Evolutionary conservation across 352 stramenopile species (phyloP).

Genomic region (Pythium angustatum): DNA sequence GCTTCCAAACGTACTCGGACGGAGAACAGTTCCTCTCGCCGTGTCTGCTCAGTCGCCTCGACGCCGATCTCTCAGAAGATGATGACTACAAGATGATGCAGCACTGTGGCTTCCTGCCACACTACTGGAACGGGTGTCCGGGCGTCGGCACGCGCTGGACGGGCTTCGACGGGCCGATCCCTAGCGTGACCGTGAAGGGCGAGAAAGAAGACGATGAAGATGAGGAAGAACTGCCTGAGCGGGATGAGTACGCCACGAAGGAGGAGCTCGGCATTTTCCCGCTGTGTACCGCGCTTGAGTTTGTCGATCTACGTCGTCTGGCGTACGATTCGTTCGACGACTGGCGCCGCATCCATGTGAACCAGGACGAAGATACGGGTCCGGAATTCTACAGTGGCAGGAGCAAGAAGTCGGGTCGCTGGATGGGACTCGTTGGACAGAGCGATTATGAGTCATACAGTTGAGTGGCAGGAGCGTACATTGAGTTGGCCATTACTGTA

Average conservation of each 20-base stretch:
- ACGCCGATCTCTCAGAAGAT: not conserved
- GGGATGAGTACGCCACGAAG: not conserved
- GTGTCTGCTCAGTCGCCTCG: slow-evolving; percentile 2
- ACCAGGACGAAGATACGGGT: not conserved
- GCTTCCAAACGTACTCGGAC: slow-evolving; percentile 6
- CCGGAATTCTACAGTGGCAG: slow-evolving; percentile 12
- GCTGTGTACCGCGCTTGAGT: not conserved
- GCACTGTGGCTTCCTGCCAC: slow-evolving; percentile 7
- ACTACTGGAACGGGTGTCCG: not conserved
- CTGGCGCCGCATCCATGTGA: slow-evolving; percentile 13
- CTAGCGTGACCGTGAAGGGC: not conserved
- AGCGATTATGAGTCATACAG: not conserved
- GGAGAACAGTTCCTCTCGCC: slow-evolving; percentile 11
- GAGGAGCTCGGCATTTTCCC: slow-evolving; percentile 1
- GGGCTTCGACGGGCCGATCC: not conserved
- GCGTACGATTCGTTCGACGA: slow-evolving; percentile 16
- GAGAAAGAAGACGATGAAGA: not conserved
- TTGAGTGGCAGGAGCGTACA: no score
- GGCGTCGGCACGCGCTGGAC: slow-evolving; percentile 5
- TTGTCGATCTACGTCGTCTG: not conserved
- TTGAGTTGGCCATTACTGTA: no score
- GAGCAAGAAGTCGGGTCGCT: slow-evolving; percentile 6
- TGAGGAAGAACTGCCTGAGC: not conserved
- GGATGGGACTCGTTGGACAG: slow-evolving; percentile 11
- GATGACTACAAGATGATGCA: not conserved